These are phyloP conservation scores for Dryadomyces quercus-mongolicae DNA, from an alignment of 2,329 filamentous ascomycete species.

Conservation along the genomic window DNA sequence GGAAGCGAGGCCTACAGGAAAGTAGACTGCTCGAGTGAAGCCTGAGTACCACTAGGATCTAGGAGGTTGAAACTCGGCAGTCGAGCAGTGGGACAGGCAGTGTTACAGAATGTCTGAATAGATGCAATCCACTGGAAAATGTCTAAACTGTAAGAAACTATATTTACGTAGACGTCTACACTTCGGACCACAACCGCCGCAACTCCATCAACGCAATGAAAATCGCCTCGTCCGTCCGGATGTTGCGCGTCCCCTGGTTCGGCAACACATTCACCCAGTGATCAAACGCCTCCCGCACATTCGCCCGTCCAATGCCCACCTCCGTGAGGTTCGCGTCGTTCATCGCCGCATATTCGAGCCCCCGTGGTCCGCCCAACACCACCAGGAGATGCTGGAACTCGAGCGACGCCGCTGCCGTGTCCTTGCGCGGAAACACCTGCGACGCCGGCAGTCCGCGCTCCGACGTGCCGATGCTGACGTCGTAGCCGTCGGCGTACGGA, in stretches of 20 bases:
- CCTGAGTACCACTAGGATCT: too few species aligned
- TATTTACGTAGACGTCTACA: constrained; percentile 9
- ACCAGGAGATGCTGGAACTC: constrained; percentile 61
- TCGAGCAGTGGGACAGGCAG: too few species aligned
- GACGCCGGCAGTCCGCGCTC: constrained; percentile 52
- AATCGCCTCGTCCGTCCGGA: constrained; percentile 73
- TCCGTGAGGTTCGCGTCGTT: constrained; percentile 42
- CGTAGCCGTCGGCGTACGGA: constrained; percentile 65
- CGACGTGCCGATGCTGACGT: constrained; percentile 71
- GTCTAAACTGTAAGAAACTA: too few species aligned
- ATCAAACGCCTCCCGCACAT: constrained; percentile 64
- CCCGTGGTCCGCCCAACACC: constrained; percentile 70
- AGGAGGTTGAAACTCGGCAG: too few species aligned
- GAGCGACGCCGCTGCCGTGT: constrained; percentile 20
- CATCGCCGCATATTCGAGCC: constrained; percentile 63
- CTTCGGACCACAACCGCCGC: constrained; percentile 41
- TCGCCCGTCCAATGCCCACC: constrained; percentile 51
- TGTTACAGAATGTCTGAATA: too few species aligned
- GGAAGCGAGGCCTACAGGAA: too few species aligned
- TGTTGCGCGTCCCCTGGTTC: constrained; percentile 69
- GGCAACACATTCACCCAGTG: constrained; percentile 74
- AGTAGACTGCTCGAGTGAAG: too few species aligned
- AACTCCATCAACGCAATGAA: constrained; percentile 64
- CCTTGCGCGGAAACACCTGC: constrained; percentile 31
- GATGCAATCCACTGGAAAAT: too few species aligned